Evolutionary conservation across 2,329 filamentous ascomycete genomes (phyloP), one percentile per base, ranked within the genome.

Genomic region (Pseudogymnoascus sp.): DNA sequence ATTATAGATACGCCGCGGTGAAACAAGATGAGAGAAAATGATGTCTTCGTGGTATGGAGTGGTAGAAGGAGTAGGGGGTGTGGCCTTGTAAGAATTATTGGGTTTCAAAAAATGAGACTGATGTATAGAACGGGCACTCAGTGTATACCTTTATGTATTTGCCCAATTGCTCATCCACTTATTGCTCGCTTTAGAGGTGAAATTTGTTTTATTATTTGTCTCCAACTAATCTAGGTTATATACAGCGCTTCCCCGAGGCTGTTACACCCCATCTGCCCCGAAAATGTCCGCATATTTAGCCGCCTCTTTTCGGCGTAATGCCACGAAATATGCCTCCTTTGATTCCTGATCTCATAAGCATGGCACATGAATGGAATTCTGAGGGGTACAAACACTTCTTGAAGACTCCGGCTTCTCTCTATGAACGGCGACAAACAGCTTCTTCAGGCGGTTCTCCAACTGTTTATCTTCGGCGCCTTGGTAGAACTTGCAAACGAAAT

Each of bases 401-500:
- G 93, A 97, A 6, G 92, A 90, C 63, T 96, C 89, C 0, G 96
- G 95, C 75, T 99, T 99, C 74, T 96, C 89, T 65, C 93, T 83
- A 70, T 89, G 81, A 1, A 99, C 95, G 68, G 85, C 90, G 17
- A 79, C 77, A 73, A 99, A 99, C 70, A 96, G 78, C 59, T 82
- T 84, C 73, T 84, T 90, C 42, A 99, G 79, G 69, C 85, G 84
- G 65, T 77, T 80, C 77, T 97, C 91, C 10, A 99, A 77, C 1
- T 78, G 79, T 76, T 90, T 93, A 72, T 97, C 93, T 75, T 97
- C 93, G 4, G 82, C 75, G 3, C 95, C 95, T 74, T 96, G 91
- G 75, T 97, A 99, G 76, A 96, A 99, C 76, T 99, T 99, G 83
- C 93, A 97, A 50, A 99, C 83, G 70, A 99, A 96, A 74, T 96